Percentiles rank a stretch among this genome's conserved stretches.
phyloP scores from a whole-genome alignment of 495 filamentous ascomycete genomes.

The Acidiella bohemica region DNA sequence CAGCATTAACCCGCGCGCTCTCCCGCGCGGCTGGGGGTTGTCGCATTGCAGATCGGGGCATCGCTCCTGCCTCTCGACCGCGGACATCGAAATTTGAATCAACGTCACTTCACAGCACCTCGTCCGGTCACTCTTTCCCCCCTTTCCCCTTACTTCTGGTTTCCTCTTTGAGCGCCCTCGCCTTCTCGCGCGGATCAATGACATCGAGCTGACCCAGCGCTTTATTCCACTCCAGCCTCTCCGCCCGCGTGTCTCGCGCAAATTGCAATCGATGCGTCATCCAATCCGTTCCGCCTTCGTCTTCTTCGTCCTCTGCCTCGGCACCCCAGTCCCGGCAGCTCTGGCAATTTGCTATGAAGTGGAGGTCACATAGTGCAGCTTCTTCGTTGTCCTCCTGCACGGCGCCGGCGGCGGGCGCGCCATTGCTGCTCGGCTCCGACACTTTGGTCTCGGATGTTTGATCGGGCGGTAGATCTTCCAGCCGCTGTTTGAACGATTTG shows the following conservation, averaged over 20 bases:
- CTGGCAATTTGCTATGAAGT: constrained; percentile 67
- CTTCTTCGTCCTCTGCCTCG: constrained; percentile 45
- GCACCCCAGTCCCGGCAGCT: constrained; percentile 71
- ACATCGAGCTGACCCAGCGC: constrained; percentile 82
- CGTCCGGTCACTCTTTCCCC: constrained; percentile 1
- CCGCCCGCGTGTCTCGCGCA: constrained; percentile 78
- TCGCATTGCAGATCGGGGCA: no score
- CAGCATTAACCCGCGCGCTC: no score
- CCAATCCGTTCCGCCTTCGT: constrained; percentile 41
- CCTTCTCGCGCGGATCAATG: constrained; percentile 70
- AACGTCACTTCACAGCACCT: no score
- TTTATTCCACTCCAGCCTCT: constrained; percentile 80
- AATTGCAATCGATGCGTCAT: constrained; percentile 65
- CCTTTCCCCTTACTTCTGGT: constrained; percentile 7
- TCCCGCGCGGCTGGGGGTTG: no score
- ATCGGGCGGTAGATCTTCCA: constrained; percentile 45
- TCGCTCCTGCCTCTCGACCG: no score
- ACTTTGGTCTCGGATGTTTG: not conserved
- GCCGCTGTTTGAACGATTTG: constrained; percentile 62
- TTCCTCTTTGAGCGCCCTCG: constrained; percentile 9
- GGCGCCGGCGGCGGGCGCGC: constrained; percentile 9
- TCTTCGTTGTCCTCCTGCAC: constrained; percentile 49
- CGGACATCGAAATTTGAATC: no score
- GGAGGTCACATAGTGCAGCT: constrained; percentile 7
- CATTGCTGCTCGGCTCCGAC: not conserved